Conservation (phyloP, 2,329 filamentous ascomycete species). For the Orbilia quercus region DNA sequence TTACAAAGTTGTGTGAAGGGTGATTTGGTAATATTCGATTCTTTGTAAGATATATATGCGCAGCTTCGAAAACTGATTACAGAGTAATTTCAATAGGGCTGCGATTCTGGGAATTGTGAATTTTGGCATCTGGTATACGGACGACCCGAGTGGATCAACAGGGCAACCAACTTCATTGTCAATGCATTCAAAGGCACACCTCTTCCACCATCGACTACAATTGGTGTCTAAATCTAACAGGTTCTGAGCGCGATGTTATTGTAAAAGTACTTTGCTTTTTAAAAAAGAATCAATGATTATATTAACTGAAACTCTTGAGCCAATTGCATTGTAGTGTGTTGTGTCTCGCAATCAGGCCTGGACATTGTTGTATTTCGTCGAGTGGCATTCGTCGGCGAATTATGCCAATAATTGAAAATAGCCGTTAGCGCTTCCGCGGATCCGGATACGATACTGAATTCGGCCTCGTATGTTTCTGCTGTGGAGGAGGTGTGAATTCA, state of each 20-base stretch:
- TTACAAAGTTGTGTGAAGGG: slow-evolving; percentile 11
- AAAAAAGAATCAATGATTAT: background rate
- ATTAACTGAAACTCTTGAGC: background rate
- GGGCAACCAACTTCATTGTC: slow-evolving; percentile 11
- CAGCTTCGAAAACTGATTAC: too few relatives aligned
- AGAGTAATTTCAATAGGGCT: background rate
- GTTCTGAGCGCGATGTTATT: background rate
- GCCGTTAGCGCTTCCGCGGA: slow-evolving; percentile 47
- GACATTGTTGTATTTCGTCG: background rate
- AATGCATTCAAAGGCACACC: slow-evolving; percentile 15
- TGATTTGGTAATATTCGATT: slow-evolving; percentile 10
- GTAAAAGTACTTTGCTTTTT: background rate
- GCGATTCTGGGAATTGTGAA: slow-evolving; percentile 16
- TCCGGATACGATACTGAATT: slow-evolving; percentile 52
- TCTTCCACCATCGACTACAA: slow-evolving; percentile 11
- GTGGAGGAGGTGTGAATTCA: slow-evolving; percentile 35
- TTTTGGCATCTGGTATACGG: slow-evolving; percentile 10
- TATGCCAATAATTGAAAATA: slow-evolving; percentile 34
- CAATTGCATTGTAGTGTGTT: background rate
- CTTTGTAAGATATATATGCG: background rate
- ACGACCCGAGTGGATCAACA: slow-evolving; percentile 17
- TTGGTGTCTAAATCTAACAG: slow-evolving; percentile 8
- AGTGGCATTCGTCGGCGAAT: slow-evolving; percentile 14
- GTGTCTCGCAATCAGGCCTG: background rate
- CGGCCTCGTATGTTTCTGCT: slow-evolving; percentile 32